Base-by-base conservation (phyloP, 192 early-diverging fungal genomes). In the Backusella liffmaniae region DNA sequence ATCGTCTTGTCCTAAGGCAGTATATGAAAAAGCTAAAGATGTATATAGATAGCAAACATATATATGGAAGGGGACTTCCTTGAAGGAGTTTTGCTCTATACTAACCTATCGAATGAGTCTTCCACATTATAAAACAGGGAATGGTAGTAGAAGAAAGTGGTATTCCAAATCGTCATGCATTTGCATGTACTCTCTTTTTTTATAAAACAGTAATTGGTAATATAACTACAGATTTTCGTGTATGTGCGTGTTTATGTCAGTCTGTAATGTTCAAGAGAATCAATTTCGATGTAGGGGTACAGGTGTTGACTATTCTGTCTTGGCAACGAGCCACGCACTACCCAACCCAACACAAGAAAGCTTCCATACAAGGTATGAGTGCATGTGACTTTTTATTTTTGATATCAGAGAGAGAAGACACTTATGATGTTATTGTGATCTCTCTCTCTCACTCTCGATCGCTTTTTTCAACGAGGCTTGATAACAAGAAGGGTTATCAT, bases 291-390 rank as follows among this genome's bases (percentile, higher is more conserved):
- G 85, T 76, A 87, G 89, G 75, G 97, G 96, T 26, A 91, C 91
- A 15, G 97, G 97, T 69, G 84, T 88, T n/a, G 97, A 96, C 21
- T 96, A 92, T 88, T 92, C 95, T 6, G 97, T 99, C 74, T 85
- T 94, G 72, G 91, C 98, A 80, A 95, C 98, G 82, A 89, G 98
- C 70, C 88, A 92, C 37, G 92, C 95, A 56, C 84, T 84, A 32
- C 94, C 93, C 8, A 94, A 51, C 23, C 56, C 56, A 91, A 26
- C 91, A 93, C 26, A 88, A 90, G 66, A 82, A 53, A 90, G n/a
- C 92, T 98, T 49, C 92, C 92, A 16, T 91, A 88, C 70, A 89
- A 91, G 70, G 78, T 90, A 73, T 85, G 67, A 0, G 21, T 1
- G 3, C 21, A 44, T 34, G 41, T 66, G 73, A 66, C 39, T 15